Evolutionary conservation across 2,329 filamentous ascomycete genomes (phyloP), one percentile per base, ranked within the genome.

Genomic region (Penicillium sp.): DNA sequence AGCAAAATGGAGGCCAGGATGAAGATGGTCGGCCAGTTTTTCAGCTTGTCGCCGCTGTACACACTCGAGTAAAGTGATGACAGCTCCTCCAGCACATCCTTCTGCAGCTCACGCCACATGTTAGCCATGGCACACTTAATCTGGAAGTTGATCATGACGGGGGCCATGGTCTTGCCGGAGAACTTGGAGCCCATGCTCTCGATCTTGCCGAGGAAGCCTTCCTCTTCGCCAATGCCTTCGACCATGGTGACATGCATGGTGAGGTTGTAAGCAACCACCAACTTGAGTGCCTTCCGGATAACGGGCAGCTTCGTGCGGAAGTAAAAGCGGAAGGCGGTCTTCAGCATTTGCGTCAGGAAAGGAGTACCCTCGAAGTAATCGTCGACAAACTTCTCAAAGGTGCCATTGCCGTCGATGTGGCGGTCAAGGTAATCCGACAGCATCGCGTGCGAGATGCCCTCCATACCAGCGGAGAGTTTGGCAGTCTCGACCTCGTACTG

Each of bases 111-210:
- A 63, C 93, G 92, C 93, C 93, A 97, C 90, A 97, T 95, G 69
- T 95, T 92, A 63, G 92, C 93, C 78, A 97, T 87, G 53, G 92
- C 92, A 69, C 90, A 94, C 84, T 97, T 97, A 81, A 97, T 92
- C 79, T 97, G 91, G 85, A 97, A 97, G 81, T 97, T 97, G 84
- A 97, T 95, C 92, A 97, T 96, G 72, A 97, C 92, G 13, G 93
- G 93, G 16, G 93, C 93, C 61, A 96, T 87, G 35, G 89, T 92
- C 80, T 93, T 93, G 69, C 92, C 92, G 67, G 84, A 88, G 81
- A 89, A 97, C 73, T 90, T 94, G 63, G 91, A 96, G 52, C 88
- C 85, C 68, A 90, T 85, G 68, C 94, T 89, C 50, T 93, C 86
- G 62, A 97, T 93, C 78, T 90, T 88, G 62, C 92, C 93, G 53